Evolutionary conservation across 192 early-diverging fungal species (phyloP), one percentile per base, ranked within the genome.

Genomic region (Podila verticillata): DNA sequence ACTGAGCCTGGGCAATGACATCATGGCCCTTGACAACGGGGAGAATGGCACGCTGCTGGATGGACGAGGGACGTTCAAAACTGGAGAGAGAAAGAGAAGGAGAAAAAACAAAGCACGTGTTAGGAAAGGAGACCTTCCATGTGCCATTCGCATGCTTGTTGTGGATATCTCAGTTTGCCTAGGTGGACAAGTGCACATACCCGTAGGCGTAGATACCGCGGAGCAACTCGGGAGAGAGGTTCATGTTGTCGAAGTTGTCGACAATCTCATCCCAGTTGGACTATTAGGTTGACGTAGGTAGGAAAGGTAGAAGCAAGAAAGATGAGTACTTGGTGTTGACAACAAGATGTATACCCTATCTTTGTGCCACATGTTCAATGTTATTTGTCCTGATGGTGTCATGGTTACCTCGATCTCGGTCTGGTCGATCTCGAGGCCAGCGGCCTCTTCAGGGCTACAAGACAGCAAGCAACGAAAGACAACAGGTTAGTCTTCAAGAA

Each of bases 1-100:
- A 98, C 90, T 99, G 97, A 35, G 98, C 98, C 91, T 99, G 98
- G 62, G 98, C 98, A 89, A 99, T 99, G 65, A 99, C 97, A 88
- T 99, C 98, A 85, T 91, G 93, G 57, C 90, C 92, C 89, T 95
- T 96, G 70, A 98, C 87, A 61, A 99, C 93, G 63, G 97, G 97
- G 80, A 96, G 87, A 71, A 98, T 98, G 64, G 96, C 97, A 83
- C 97, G 92, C 86, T 94, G 93, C 89, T 98, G 97, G 87, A 98
- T 98, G 61, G 95, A 89, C 54, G 97, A 98, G 49, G 97, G 97
- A 78, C 93, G 92, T 84, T 98, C 97, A 78, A 98, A 97, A 93
- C 96, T 95, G 39, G 36, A 39, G 1, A 44, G 13, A 44, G 39
- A 44, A 1, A 35, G 9, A 8, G 36, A 9, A 9, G 2, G 10